Evolutionary conservation across 192 early-diverging fungal species (phyloP).

Genomic region (Lobulomyces angularis): DNA sequence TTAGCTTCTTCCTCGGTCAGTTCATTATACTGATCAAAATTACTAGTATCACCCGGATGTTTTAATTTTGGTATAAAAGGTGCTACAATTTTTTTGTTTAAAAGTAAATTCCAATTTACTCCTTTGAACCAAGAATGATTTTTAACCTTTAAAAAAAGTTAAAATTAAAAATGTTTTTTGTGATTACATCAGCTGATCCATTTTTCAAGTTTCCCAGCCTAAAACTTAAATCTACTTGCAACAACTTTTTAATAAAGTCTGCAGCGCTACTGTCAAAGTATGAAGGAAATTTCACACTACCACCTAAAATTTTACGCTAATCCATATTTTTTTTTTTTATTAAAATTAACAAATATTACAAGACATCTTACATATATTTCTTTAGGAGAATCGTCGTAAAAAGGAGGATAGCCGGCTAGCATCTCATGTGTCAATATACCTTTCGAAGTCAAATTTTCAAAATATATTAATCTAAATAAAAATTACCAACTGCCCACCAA

Average conservation of each 20-base stretch:
- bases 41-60: conserved; percentile 72
- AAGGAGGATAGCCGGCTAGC: conserved; percentile 88
- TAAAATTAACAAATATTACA: too few species aligned
- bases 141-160: too few species aligned
- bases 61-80: conserved; percentile 67
- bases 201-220: conserved; percentile 77
- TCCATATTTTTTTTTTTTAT: too few species aligned
- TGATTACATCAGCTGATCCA: conserved; percentile 69
- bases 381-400: conserved; percentile 91
- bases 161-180: too few species aligned
- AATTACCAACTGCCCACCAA: conserved; percentile 84
- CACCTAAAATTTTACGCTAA: conserved; percentile 79
- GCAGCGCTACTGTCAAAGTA: conserved; percentile 71
- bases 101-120: conserved; percentile 69
- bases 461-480: neutral
- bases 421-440: conserved; percentile 30
- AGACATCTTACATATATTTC: conserved; percentile 87
- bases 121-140: conserved; percentile 80
- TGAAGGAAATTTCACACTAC: conserved; percentile 72
- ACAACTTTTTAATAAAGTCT: conserved; percentile 70
- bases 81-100: conserved; percentile 53
- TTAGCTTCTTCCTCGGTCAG: too few species aligned
- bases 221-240: conserved; percentile 70
- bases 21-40: conserved; percentile 85
- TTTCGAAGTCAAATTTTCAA: neutral